These are phyloP conservation scores for Henckelia pumila DNA, from an alignment of 257 asterid species.

Conservation along the genomic window DNA sequence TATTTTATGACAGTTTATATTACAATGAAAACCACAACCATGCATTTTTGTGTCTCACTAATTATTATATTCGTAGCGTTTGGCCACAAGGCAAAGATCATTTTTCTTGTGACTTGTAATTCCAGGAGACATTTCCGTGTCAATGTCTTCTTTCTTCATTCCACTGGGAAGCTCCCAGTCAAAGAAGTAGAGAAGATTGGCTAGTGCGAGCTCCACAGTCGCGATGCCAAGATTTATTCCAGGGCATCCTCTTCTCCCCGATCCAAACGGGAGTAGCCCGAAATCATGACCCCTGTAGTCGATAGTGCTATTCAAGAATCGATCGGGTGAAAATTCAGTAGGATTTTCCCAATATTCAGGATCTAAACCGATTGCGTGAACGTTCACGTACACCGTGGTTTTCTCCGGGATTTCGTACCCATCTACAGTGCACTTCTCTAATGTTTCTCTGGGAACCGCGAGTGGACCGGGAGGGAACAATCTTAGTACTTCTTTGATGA, in stretches of 20 bases:
- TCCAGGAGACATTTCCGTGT: too few relatives aligned
- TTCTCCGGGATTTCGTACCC: background rate
- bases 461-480: background rate
- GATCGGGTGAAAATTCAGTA: background rate
- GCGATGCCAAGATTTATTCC: background rate
- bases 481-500: background rate
- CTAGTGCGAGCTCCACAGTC: background rate
- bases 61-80: too few relatives aligned
- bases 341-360: background rate
- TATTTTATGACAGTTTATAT: too few relatives aligned
- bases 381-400: background rate
- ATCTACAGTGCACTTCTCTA: background rate
- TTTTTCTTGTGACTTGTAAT: too few relatives aligned
- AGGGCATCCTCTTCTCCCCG: background rate
- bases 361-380: background rate
- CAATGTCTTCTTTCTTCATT: too few relatives aligned
- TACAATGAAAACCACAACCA: too few relatives aligned
- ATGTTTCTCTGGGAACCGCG: background rate
- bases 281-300: background rate
- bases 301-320: background rate
- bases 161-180: too few relatives aligned
- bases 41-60: too few relatives aligned
- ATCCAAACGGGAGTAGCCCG: background rate
- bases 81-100: too few relatives aligned
- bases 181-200: background rate